A percentile compares a stretch with the other conserved stretches of the same genome.
phyloP scores from a whole-genome alignment of 1,284 basidiomycete species.

The Papiliotrema nemorosa region DNA sequence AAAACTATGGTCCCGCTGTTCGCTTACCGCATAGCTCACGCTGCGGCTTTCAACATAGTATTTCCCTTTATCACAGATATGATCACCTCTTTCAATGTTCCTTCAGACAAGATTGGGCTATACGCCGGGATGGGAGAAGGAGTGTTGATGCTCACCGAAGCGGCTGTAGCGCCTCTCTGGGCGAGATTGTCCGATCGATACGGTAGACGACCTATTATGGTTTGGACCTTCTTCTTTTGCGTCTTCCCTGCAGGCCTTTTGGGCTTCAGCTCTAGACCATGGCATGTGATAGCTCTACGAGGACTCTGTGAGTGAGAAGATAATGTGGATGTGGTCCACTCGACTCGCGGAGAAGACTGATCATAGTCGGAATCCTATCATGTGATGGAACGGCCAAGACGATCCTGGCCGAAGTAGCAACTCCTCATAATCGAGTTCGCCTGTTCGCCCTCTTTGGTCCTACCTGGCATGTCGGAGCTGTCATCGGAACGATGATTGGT shows the following conservation, averaged over 20 bases:
- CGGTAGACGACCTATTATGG: slow-evolving; percentile 18
- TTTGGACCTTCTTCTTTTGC: slow-evolving; percentile 14
- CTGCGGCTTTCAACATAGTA: slow-evolving; percentile 21
- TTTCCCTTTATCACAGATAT: slow-evolving; percentile 33
- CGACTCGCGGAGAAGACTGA: too few relatives aligned
- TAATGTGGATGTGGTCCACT: not conserved
- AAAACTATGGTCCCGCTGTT: slow-evolving; percentile 17
- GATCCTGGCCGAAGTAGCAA: slow-evolving; percentile 14
- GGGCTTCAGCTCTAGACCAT: slow-evolving; percentile 21
- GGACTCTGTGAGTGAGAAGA: slow-evolving; percentile 16
- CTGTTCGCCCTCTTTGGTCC: slow-evolving; percentile 30
- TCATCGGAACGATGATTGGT: slow-evolving; percentile 24
- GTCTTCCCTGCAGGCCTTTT: slow-evolving; percentile 9
- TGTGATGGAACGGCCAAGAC: too few relatives aligned
- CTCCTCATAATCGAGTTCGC: slow-evolving; percentile 21
- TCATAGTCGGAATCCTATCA: too few relatives aligned
- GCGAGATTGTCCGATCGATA: slow-evolving; percentile 23
- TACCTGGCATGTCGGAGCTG: slow-evolving; percentile 14
- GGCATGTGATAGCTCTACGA: slow-evolving; percentile 25
- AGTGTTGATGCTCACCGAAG: slow-evolving; percentile 25
- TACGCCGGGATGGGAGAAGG: slow-evolving; percentile 30
- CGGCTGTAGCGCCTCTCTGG: slow-evolving; percentile 19
- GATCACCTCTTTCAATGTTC: slow-evolving; percentile 23
- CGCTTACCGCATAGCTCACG: slow-evolving; percentile 19
- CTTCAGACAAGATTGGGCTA: slow-evolving; percentile 23